These are phyloP conservation scores for Nakazawaea ambrosiae DNA, from an alignment of 805 yeast genomes.

Conservation along the genomic window DNA sequence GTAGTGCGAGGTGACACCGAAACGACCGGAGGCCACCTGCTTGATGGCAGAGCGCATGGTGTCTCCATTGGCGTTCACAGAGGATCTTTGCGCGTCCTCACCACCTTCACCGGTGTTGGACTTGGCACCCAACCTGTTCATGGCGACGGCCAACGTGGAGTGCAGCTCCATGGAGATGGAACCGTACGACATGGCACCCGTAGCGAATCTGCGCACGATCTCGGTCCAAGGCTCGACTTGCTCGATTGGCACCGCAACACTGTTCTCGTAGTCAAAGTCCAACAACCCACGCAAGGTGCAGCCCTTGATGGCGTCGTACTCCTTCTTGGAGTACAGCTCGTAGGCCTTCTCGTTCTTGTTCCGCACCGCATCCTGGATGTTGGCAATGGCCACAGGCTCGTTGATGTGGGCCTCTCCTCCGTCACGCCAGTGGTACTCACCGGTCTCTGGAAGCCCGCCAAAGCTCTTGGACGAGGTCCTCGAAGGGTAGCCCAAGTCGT, in stretches of 20 bases:
- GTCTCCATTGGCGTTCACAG: conserved; percentile 78
- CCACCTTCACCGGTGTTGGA: conserved; percentile 99
- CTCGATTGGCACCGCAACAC: conserved; percentile 81
- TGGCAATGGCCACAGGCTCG: conserved; percentile 92
- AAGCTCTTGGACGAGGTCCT: conserved; percentile 65
- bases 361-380: conserved; percentile 96
- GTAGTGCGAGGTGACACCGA: conserved; percentile 94
- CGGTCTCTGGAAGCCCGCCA: conserved; percentile 83
- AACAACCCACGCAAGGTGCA: conserved; percentile 93
- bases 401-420: conserved; percentile 96
- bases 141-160: conserved; percentile 95
- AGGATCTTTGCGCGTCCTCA: conserved; percentile 89
- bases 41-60: conserved; percentile 98
- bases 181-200: conserved; percentile 99
- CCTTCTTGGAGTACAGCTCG: conserved; percentile 82
- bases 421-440: conserved; percentile 98
- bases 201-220: conserved; percentile 91
- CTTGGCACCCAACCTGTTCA: conserved; percentile 97
- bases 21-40: conserved; percentile 96
- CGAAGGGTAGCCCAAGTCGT: conserved; percentile 85
- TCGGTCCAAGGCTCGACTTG: conserved; percentile 99
- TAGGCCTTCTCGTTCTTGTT: conserved; percentile 93
- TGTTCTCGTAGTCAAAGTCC: conserved; percentile 75
- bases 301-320: conserved; percentile 82
- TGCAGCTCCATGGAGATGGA: conserved; percentile 98